These are phyloP conservation scores for Aspergillus sp. DNA, from an alignment of 2,329 filamentous ascomycete genomes.

Conservation along the genomic window DNA sequence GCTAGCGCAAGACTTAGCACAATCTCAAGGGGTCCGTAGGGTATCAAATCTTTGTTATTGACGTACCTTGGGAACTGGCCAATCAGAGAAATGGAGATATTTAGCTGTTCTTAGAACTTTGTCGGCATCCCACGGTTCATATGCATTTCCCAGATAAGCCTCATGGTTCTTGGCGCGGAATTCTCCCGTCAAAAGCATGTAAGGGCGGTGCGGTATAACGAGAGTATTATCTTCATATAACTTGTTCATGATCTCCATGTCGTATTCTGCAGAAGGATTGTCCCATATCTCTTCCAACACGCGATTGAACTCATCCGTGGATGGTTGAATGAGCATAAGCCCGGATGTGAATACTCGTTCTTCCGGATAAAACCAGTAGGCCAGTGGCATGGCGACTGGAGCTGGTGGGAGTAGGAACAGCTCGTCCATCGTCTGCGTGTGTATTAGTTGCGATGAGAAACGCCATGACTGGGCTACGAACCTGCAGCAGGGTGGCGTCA, in stretches of 20 bases:
- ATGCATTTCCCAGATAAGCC: conserved; percentile 51
- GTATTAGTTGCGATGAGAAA: neutral
- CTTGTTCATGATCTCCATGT: conserved; percentile 11
- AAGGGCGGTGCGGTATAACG: conserved; percentile 8
- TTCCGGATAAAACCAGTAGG: conserved; percentile 4
- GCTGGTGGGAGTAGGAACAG: neutral
- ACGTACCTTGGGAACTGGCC: conserved; percentile 50
- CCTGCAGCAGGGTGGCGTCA: conserved; percentile 58
- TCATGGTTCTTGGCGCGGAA: conserved; percentile 42
- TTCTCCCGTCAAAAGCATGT: conserved; percentile 8
- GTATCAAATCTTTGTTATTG: no score
- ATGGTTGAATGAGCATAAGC: conserved; percentile 12
- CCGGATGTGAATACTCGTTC: conserved; percentile 1
- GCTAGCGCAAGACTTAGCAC: neutral
- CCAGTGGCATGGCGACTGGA: conserved; percentile 8
- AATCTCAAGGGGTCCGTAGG: neutral
- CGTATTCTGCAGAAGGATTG: neutral
- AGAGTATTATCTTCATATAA: conserved; percentile 2
- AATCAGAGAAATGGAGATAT: conserved; percentile 67
- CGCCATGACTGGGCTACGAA: neutral
- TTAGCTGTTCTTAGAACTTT: conserved; percentile 58
- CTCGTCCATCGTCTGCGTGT: conserved; percentile 9
- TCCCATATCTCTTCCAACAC: neutral
- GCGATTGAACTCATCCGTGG: neutral
- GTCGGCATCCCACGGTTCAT: conserved; percentile 58